Evolutionary conservation across 164 flowering plant species (phyloP).

Genomic region (Nelumbo lutea): DNA sequence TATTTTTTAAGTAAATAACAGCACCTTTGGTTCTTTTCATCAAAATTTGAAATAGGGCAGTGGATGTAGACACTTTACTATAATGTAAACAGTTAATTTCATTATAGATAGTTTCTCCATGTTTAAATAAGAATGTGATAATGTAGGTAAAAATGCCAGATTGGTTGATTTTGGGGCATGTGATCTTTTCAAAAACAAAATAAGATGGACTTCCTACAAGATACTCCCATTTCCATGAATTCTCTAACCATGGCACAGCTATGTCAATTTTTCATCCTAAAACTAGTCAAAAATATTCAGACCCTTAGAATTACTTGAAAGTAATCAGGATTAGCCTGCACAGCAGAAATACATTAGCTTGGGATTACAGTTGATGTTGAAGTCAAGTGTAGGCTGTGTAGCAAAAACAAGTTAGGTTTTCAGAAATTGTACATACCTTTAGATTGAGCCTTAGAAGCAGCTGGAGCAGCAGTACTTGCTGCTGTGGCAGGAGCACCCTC

Average conservation of each 20-base stretch:
- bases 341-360: background rate
- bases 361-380: background rate
- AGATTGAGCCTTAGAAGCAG: constrained; percentile 46
- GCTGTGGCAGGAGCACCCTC: constrained; percentile 31
- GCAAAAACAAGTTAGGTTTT: background rate
- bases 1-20: no score
- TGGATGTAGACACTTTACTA: no score
- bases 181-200: no score
- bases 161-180: no score
- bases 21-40: no score
- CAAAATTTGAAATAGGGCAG: no score
- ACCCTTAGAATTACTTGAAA: background rate
- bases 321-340: background rate
- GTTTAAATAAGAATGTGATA: no score
- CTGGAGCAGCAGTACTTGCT: constrained; percentile 15
- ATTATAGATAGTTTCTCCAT: no score
- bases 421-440: constrained; percentile 50
- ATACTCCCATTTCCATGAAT: background rate
- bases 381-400: background rate
- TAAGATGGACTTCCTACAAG: no score
- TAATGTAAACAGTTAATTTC: no score
- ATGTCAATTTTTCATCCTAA: background rate
- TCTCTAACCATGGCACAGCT: background rate
- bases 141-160: no score
- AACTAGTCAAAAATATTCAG: background rate